Evolutionary conservation across 176 grass and related monocot species (phyloP).

Genomic region (Oropetium thomaeum): DNA sequence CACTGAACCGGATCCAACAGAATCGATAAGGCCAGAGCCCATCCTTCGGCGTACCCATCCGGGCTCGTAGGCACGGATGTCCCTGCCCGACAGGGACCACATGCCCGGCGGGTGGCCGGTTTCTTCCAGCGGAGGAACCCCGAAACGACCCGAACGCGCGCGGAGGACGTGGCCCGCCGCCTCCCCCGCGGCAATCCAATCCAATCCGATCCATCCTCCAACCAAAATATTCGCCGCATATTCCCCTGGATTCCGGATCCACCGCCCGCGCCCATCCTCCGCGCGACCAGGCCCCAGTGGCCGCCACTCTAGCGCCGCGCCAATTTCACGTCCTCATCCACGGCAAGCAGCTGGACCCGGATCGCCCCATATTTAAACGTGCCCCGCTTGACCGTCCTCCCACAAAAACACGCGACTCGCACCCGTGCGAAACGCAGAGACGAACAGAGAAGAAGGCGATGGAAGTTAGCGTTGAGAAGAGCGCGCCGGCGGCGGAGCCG

Average conservation of each 20-base stretch:
- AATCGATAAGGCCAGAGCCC: background rate
- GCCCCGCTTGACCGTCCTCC: background rate
- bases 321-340: background rate
- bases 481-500: background rate
- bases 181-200: background rate
- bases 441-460: background rate
- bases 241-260: constrained; percentile 39
- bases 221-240: constrained; percentile 48
- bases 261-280: constrained; percentile 32
- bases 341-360: background rate
- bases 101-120: background rate
- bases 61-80: too few relatives aligned
- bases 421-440: background rate
- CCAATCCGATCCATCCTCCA: constrained; percentile 13
- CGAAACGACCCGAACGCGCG: too few relatives aligned
- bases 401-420: background rate
- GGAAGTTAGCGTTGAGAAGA: constrained; percentile 6
- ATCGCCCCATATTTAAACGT: constrained; percentile 33
- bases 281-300: constrained; percentile 14
- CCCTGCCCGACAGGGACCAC: too few relatives aligned
- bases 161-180: constrained; percentile 5
- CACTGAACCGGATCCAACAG: background rate
- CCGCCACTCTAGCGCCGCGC: background rate
- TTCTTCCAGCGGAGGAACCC: too few relatives aligned
- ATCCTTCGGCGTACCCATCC: too few relatives aligned